Percentiles rank a stretch among this genome's conserved stretches.
Evolutionary conservation across 352 stramenopile species (phyloP).

Genomic region (Phytopythium chamaehyphon): DNA sequence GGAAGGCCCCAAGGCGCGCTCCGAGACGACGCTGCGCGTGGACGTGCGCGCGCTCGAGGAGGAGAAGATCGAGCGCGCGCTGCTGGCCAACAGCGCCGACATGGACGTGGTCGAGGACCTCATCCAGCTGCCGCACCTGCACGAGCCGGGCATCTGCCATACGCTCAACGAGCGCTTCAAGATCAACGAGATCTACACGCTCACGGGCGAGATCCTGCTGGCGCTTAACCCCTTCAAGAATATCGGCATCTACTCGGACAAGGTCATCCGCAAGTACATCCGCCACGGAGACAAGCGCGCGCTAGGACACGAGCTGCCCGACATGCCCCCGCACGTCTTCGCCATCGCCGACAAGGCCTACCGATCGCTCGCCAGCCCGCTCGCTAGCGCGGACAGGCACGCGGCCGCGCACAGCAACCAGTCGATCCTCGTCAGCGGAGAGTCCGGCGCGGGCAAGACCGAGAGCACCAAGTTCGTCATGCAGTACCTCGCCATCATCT

Average conservation of each 20-base stretch:
- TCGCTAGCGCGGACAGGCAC: constrained; percentile 18
- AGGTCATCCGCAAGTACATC: constrained; percentile 87
- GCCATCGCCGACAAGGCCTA: constrained; percentile 90
- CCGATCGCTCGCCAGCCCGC: constrained; percentile 63
- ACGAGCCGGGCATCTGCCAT: constrained; percentile 94
- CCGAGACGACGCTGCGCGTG: constrained; percentile 43
- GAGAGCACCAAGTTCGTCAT: constrained; percentile 97
- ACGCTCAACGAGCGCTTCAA: constrained; percentile 90
- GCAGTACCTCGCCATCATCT: constrained; percentile 92
- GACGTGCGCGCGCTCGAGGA: constrained; percentile 66
- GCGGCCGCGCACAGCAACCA: constrained; percentile 59
- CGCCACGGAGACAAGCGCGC: constrained; percentile 73
- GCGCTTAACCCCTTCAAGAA: constrained; percentile 89
- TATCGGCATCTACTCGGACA: constrained; percentile 83
- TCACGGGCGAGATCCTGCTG: constrained; percentile 79
- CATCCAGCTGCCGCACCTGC: constrained; percentile 91
- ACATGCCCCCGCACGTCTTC: constrained; percentile 91
- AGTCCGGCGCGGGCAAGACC: constrained; percentile 95
- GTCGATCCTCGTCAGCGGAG: constrained; percentile 90
- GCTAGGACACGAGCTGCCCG: constrained; percentile 51
- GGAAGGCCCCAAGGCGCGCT: constrained; percentile 42
- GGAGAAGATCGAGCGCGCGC: constrained; percentile 44
- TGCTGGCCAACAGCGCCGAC: constrained; percentile 82
- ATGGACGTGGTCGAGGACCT: constrained; percentile 91
- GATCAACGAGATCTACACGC: constrained; percentile 93